Evolutionary conservation across 2,329 filamentous ascomycete genomes (phyloP), one percentile per base, ranked within the genome.

Genomic region (Cercospora sp.): DNA sequence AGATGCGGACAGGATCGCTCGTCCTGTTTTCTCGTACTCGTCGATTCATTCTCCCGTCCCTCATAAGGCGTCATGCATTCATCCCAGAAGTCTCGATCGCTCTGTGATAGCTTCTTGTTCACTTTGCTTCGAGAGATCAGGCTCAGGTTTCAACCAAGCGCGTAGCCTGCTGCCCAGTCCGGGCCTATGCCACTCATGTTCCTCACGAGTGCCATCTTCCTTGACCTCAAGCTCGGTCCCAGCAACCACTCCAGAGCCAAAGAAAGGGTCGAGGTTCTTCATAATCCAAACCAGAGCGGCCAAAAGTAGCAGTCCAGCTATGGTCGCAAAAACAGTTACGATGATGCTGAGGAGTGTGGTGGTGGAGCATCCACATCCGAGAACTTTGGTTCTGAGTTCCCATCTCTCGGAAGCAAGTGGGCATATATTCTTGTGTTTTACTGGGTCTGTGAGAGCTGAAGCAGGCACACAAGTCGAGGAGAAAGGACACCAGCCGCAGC

Each of bases 321-420:
- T 68, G 0, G 82, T 83, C 30, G 75, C 78, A 40, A 82, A 76
- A 53, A 83, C 78, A 1, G 82, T 82, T 7, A 82, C 76, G 18
- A 83, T 71, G 4, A 81, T 76, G 42, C 80, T 81, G 36, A 84
- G 73, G 28, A 83, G 78, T 0, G 82, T 83, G 7, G 80, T 81
- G 6, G 82, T 83, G 0, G 82, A 83, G 60, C 82, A 82, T 62
- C 80, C 78, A 68, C 82, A 84, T 20, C 82, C 82, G 0, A 84
- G 72, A 5, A 80, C 76, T 18, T 75, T 73, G 9, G 82, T 84
- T 2, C 82, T 78, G 6, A 84, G 75, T 68, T 84, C 82, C 66
- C 80, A 84, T 60, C 81, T 78, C 73, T 83, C 82, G 64, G 79
- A 79, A 48, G 78, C 77, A 7, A 79, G 69, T 3, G 77, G 77